Percentiles rank a stretch among this genome's conserved stretches.
Evolutionary conservation across 2,329 filamentous ascomycete genomes (phyloP).

Genomic region (Gyromitra esculenta): DNA sequence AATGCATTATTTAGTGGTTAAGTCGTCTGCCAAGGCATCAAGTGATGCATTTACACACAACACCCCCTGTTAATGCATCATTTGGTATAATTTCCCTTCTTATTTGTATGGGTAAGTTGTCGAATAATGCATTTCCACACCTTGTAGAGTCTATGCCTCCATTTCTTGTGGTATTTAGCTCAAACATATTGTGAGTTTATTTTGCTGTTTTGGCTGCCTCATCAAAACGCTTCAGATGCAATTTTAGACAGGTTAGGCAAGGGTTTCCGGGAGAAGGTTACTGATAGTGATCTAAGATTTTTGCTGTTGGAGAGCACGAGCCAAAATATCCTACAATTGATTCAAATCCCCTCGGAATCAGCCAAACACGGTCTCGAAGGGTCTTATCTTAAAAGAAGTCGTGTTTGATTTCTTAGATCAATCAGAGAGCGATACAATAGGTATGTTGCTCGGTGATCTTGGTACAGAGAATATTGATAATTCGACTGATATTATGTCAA

Average conservation of each 20-base stretch:
- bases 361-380: background rate
- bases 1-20: too few relatives aligned
- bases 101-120: too few relatives aligned
- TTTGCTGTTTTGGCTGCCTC: constrained; percentile 25
- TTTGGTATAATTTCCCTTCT: too few relatives aligned
- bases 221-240: background rate
- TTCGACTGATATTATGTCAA: background rate
- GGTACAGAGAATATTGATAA: constrained; percentile 21
- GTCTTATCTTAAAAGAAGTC: constrained; percentile 29
- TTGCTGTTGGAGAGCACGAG: background rate
- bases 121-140: too few relatives aligned
- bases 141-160: constrained; percentile 14
- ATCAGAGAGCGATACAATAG: constrained; percentile 42
- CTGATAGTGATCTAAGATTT: constrained; percentile 46
- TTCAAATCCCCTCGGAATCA: background rate
- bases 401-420: constrained; percentile 55
- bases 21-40: too few relatives aligned
- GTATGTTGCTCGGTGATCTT: constrained; percentile 43
- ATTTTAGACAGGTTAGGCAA: constrained; percentile 22
- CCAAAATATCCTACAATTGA: background rate
- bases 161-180: constrained; percentile 32
- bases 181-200: background rate
- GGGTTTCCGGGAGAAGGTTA: constrained; percentile 19
- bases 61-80: too few relatives aligned
- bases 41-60: too few relatives aligned